Evolutionary conservation across 2,329 filamentous ascomycete genomes (phyloP).

Genomic region (Arachnopeziza araneosa): DNA sequence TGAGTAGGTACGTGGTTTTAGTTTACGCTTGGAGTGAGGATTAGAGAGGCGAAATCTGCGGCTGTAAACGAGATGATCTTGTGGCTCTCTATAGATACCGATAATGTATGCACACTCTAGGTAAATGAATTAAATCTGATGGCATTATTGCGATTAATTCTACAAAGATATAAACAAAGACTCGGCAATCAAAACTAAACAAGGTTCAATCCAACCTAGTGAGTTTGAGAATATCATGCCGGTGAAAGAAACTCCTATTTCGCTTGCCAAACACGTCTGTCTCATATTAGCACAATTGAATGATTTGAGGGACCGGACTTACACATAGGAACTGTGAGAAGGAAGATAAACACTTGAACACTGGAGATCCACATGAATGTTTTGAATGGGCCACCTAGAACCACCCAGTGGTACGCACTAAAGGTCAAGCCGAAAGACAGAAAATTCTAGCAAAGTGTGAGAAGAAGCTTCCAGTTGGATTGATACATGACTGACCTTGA

Average conservation of each 20-base stretch:
- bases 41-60: too few species aligned
- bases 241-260: slow-evolving; percentile 67
- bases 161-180: neutral
- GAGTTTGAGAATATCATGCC: slow-evolving; percentile 59
- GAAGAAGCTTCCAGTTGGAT: neutral
- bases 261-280: slow-evolving; percentile 74
- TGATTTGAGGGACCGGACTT: slow-evolving; percentile 38
- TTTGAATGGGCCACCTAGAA: slow-evolving; percentile 52
- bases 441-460: too few species aligned
- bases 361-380: slow-evolving; percentile 67
- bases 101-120: too few species aligned
- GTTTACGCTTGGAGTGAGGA: too few species aligned
- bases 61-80: too few species aligned
- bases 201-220: neutral
- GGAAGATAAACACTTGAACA: slow-evolving; percentile 72
- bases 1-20: too few species aligned
- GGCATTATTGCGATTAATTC: neutral
- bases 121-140: neutral
- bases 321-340: slow-evolving; percentile 73
- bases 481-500: slow-evolving; percentile 49
- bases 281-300: neutral
- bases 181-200: neutral
- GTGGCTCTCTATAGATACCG: too few species aligned
- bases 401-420: slow-evolving; percentile 79
- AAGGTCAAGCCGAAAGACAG: slow-evolving; percentile 80